Evolutionary conservation across 2,329 filamentous ascomycete species (phyloP).

Genomic region (Trichoderma lentiforme): DNA sequence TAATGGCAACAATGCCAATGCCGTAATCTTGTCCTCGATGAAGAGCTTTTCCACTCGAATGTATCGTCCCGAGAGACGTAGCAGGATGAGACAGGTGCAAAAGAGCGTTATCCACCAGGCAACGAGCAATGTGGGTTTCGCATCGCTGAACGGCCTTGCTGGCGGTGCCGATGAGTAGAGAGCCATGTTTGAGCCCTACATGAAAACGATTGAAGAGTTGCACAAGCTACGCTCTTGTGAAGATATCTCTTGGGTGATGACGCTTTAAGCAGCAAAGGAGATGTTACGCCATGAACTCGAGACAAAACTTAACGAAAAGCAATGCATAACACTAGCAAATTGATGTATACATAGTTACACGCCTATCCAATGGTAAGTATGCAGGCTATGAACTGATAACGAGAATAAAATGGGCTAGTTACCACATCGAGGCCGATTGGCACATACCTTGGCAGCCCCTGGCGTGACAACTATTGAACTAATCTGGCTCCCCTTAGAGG

Average conservation of each 20-base stretch:
- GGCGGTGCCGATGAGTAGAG: conserved; percentile 2
- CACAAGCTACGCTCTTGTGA: neutral
- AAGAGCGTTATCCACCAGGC: conserved; percentile 10
- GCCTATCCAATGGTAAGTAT: neutral
- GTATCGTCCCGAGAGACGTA: neutral
- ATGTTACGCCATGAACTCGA: neutral
- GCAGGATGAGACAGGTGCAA: neutral
- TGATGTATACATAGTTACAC: neutral
- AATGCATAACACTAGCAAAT: neutral
- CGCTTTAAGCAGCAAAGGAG: neutral
- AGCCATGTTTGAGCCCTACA: neutral
- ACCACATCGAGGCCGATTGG: neutral
- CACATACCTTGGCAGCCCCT: neutral
- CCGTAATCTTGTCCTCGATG: conserved; percentile 4
- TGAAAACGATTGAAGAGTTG: neutral
- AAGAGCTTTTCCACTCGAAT: conserved; percentile 7
- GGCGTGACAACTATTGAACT: neutral
- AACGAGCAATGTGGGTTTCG: conserved; percentile 5
- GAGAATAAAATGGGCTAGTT: neutral
- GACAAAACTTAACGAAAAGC: neutral
- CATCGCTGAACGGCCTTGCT: conserved; percentile 7
- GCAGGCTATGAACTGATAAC: neutral
- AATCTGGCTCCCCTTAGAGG: neutral
- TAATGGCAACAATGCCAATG: neutral
- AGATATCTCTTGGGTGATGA: neutral